Base-by-base conservation (phyloP, 371 early-diverging fungal species). In the Mortierella sp. region DNA sequence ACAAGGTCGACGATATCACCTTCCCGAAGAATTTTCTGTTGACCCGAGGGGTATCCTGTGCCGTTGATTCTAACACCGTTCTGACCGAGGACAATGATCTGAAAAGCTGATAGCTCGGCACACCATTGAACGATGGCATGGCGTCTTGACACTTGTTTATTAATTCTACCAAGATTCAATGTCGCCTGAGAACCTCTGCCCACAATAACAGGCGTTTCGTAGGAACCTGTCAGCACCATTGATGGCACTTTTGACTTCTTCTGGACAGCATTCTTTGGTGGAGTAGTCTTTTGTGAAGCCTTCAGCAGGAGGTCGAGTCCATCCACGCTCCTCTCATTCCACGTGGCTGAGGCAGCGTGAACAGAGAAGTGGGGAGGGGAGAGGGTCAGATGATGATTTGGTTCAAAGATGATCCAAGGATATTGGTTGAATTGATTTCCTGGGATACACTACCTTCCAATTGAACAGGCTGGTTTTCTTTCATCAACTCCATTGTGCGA, bases 171-270 rank as follows among this genome's bases (percentile, higher is more conserved):
- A 53, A 91, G 86, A 66, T 91, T 89, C 63, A 89, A 64, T 9
- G 88, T 88, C 9, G 86, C 85, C 21, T 86, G 83, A 22, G 88
- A 86, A 24, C 91, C 89, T 77, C 91, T 82, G 5, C 91, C 91
- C 9, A 91, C 76, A 38, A 87, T 87, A 15, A 90, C 83, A 9
- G 80, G 67, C 16, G 85, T 83, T n/a, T 85, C 80, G 47, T 84
- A 80, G 32, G 84, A 82, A 10, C 88, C 89, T 0, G 77, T 82
- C 41, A 88, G 69, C 9, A 83, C 77, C 76, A 81, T 72, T 11
- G 73, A 45, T 4, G 82, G 82, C 7, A 43, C 45, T 28, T 66
- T 67, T 24, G 69, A 38, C 45, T 72, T 75, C 57, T 70, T 78
- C 13, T 53, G 53, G 4, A n/a, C 63, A 15, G 52, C 9, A 11